phyloP scores from a whole-genome alignment of 1,139 yeast species.

The Lodderomyces parapsilosis region DNA sequence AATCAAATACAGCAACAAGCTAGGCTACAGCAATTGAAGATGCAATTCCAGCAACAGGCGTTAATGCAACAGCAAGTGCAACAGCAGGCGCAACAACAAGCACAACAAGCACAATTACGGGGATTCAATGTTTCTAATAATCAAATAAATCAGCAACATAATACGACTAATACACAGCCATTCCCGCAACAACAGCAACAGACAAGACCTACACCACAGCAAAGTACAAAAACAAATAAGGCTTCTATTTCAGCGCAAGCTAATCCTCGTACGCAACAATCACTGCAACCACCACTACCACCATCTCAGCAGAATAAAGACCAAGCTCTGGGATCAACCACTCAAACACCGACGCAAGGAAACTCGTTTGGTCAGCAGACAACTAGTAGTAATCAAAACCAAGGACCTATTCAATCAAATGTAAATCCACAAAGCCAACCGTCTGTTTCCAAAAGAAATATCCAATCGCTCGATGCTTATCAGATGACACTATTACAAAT shows the following conservation, averaged over 20 bases:
- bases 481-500: constrained; percentile 25
- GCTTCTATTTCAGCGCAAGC: neutral
- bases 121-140: neutral
- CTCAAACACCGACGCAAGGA: no score
- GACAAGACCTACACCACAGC: neutral
- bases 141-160: neutral
- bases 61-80: constrained; percentile 12
- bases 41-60: constrained; percentile 17
- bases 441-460: constrained; percentile 5
- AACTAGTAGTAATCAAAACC: constrained; percentile 14
- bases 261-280: constrained; percentile 7
- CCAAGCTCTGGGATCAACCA: constrained; percentile 22
- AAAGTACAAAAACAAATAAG: neutral
- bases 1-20: constrained; percentile 15
- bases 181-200: neutral
- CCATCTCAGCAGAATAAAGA: constrained; percentile 26
- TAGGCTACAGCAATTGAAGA: constrained; percentile 19
- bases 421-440: neutral
- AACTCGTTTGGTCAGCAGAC: constrained; percentile 22
- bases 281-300: constrained; percentile 15
- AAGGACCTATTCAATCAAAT: constrained; percentile 9
- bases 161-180: neutral
- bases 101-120: constrained; percentile 2
- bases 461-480: constrained; percentile 24
- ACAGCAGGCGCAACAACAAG: constrained; percentile 13